These are phyloP conservation scores for Ilyonectria robusta DNA, from an alignment of 2,329 filamentous ascomycete species.

Conservation along the genomic window DNA sequence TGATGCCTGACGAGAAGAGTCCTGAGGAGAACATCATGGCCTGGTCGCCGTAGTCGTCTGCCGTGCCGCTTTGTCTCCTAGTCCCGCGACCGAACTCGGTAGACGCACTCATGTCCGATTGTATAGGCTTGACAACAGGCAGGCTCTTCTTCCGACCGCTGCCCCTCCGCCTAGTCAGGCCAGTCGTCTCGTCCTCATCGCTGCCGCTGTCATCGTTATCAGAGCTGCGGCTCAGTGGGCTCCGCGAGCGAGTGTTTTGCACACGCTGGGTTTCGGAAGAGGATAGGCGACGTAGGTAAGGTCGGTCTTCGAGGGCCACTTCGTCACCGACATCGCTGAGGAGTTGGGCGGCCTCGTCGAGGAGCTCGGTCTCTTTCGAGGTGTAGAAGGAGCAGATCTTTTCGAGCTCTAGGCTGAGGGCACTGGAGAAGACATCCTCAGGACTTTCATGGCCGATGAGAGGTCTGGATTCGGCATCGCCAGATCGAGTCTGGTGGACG, in stretches of 20 bases:
- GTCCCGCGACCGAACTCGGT: conserved; percentile 70
- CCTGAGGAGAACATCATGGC: conserved; percentile 75
- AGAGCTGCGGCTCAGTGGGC: conserved; percentile 60
- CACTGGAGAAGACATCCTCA: conserved; percentile 84
- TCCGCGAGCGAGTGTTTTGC: conserved; percentile 47
- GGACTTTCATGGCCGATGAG: conserved; percentile 82
- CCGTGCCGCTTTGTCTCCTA: conserved; percentile 76
- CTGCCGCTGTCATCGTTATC: conserved; percentile 77
- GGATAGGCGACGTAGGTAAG: conserved; percentile 53
- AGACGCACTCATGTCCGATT: conserved; percentile 72
- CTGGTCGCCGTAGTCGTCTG: conserved; percentile 85
- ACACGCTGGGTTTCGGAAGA: conserved; percentile 36
- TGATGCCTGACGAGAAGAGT: conserved; percentile 78
- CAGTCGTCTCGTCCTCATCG: conserved; percentile 72
- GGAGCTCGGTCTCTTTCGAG: conserved; percentile 89
- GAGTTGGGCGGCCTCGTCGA: conserved; percentile 84
- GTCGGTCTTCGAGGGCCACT: conserved; percentile 63
- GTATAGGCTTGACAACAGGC: conserved; percentile 54
- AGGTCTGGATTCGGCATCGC: conserved; percentile 88
- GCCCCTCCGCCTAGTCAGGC: conserved; percentile 62
- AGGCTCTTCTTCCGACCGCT: conserved; percentile 59
- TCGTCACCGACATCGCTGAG: conserved; percentile 80
- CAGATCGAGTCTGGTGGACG: conserved; percentile 72
- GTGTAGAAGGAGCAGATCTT: conserved; percentile 95
- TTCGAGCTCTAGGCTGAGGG: conserved; percentile 90